Percentiles rank a stretch among this genome's conserved stretches.
Conservation (phyloP, 768 basidiomycete species). For the Agrocybe praecox region DNA sequence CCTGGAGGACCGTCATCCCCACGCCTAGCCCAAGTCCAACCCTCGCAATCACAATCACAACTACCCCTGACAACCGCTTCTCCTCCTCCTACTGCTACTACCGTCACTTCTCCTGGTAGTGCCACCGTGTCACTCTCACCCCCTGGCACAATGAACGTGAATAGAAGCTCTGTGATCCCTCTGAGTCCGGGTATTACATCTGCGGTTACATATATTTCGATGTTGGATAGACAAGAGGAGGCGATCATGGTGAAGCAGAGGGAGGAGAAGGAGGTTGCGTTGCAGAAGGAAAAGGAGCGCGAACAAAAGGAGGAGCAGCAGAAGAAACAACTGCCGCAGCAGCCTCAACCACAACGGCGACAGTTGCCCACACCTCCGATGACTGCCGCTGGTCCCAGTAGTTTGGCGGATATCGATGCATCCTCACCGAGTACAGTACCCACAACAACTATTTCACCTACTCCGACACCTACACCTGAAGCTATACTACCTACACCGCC, state of each 20-base stretch:
- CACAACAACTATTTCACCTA: background rate
- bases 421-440: background rate
- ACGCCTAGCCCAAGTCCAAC: background rate
- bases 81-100: background rate
- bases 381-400: background rate
- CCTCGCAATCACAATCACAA: background rate
- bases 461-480: background rate
- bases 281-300: background rate
- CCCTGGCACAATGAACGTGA: constrained; percentile 29
- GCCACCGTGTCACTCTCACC: constrained; percentile 7
- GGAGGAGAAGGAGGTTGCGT: constrained; percentile 10
- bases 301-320: background rate
- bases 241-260: constrained; percentile 28
- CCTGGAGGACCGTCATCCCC: background rate
- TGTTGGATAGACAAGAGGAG: constrained; percentile 24
- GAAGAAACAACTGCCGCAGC: constrained; percentile 16
- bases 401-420: too few species aligned
- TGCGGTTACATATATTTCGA: constrained; percentile 56
- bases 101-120: constrained; percentile 18
- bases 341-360: background rate
- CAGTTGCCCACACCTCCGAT: background rate
- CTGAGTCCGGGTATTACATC: constrained; percentile 60
- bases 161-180: constrained; percentile 54
- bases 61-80: background rate
- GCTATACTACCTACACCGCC: background rate